A percentile compares a stretch with the other conserved stretches of the same genome.
Evolutionary conservation across 2,329 filamentous ascomycete genomes (phyloP).

Genomic region (Ophiocordyceps polyrhachis-furcata): DNA sequence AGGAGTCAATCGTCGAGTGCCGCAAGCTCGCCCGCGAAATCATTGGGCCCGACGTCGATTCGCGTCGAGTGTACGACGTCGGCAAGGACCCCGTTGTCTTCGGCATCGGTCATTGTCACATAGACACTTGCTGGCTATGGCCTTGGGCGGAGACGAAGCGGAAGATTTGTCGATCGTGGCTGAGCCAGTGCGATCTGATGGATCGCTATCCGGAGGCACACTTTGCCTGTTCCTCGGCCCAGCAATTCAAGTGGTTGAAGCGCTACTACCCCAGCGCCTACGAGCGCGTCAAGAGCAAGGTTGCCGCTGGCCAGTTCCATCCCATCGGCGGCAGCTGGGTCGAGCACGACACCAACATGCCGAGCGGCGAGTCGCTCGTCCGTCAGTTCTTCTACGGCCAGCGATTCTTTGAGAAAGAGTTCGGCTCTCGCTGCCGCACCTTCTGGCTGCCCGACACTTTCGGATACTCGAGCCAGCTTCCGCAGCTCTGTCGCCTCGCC

Average conservation of each 20-base stretch:
- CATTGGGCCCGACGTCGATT: conserved; percentile 64
- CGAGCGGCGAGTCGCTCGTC: conserved; percentile 82
- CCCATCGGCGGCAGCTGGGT: conserved; percentile 97
- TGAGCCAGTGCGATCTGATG: conserved; percentile 88
- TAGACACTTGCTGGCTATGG: conserved; percentile 98
- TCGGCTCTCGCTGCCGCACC: conserved; percentile 71
- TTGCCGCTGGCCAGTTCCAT: conserved; percentile 79
- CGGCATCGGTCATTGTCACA: conserved; percentile 90
- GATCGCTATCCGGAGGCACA: conserved; percentile 87
- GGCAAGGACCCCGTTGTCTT: conserved; percentile 61
- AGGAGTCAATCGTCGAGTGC: conserved; percentile 59
- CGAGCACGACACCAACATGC: conserved; percentile 95
- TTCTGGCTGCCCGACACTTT: conserved; percentile 99
- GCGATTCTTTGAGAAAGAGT: conserved; percentile 82
- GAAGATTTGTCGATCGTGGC: conserved; percentile 91
- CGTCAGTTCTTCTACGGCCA: conserved; percentile 94
- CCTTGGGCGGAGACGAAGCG: conserved; percentile 95
- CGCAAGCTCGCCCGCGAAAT: conserved; percentile 73
- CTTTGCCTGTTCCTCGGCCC: conserved; percentile 83
- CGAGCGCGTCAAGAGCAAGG: conserved; percentile 77
- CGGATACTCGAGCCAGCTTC: conserved; percentile 87
- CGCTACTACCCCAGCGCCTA: conserved; percentile 74
- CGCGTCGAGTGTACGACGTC: conserved; percentile 63
- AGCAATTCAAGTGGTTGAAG: conserved; percentile 97
- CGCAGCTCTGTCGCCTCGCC: conserved; percentile 81